Conservation (phyloP, 306 rosid species). For the Ochetophila trinervis region DNA sequence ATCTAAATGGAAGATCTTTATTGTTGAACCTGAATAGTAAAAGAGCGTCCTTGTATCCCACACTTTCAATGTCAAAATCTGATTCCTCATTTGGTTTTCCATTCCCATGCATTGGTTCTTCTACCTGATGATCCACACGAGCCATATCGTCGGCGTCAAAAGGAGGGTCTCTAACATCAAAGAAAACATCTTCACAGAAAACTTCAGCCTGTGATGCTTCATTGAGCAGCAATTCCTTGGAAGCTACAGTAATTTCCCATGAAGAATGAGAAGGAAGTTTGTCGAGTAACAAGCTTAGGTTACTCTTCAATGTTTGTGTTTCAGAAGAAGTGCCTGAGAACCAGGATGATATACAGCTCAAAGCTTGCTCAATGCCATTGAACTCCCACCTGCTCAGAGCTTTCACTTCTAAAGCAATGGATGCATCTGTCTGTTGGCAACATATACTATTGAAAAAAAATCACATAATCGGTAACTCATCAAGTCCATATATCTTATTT, state of each 20-base stretch:
- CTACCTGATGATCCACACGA: background rate
- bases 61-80: background rate
- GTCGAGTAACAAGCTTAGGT: slow-evolving; percentile 1
- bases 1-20: slow-evolving; percentile 10
- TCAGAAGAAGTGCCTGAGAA: slow-evolving; percentile 7
- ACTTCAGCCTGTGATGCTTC: background rate
- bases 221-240: background rate
- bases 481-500: background rate
- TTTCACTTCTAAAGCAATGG: slow-evolving; percentile 19
- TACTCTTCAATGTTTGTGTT: background rate
- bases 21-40: slow-evolving; percentile 13
- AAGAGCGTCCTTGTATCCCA: background rate
- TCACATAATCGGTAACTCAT: background rate
- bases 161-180: slow-evolving; percentile 2
- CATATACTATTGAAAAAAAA: background rate
- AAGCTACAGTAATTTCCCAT: background rate
- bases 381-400: slow-evolving; percentile 16
- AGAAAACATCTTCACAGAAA: slow-evolving; percentile 2
- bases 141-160: background rate
- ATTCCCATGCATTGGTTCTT: background rate
- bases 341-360: slow-evolving; percentile 14
- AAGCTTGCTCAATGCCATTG: slow-evolving; percentile 13
- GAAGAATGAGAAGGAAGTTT: slow-evolving; percentile 3
- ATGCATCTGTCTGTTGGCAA: slow-evolving; percentile 12
- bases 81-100: background rate